A percentile compares a stretch with the other conserved stretches of the same genome.
These are phyloP conservation scores for Parachlorella kessleri DNA, from an alignment of 139 green algal species.

Conservation along the genomic window DNA sequence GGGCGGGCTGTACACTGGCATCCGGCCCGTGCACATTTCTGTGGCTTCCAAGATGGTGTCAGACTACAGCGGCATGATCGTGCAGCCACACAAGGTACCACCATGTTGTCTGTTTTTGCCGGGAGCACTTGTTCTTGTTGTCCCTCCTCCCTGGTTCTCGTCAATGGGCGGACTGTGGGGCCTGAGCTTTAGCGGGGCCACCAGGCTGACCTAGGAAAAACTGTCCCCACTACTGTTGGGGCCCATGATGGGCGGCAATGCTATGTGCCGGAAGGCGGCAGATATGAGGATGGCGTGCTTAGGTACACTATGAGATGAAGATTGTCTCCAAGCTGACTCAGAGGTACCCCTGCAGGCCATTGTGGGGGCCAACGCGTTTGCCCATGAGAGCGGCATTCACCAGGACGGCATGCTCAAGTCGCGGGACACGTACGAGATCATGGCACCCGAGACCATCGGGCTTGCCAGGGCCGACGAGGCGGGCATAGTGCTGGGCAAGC, in stretches of 20 bases:
- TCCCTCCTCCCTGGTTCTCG: too few relatives aligned
- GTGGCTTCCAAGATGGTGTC: slow-evolving; percentile 89
- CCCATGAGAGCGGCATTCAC: slow-evolving; percentile 97
- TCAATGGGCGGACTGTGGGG: too few relatives aligned
- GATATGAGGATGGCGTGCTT: too few relatives aligned
- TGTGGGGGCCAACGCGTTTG: slow-evolving; percentile 98
- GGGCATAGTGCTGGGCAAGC: slow-evolving; percentile 90
- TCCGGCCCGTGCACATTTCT: slow-evolving; percentile 90
- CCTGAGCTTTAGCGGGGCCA: too few relatives aligned
- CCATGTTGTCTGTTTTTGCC: too few relatives aligned
- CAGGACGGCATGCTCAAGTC: slow-evolving; percentile 85
- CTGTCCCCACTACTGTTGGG: too few relatives aligned
- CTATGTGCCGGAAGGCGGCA: too few relatives aligned
- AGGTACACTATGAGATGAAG: too few relatives aligned
- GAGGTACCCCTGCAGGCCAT: slow-evolving; percentile 80
- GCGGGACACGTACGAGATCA: slow-evolving; percentile 96
- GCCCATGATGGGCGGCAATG: too few relatives aligned
- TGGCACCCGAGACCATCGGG: slow-evolving; percentile 95
- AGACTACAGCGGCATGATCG: slow-evolving; percentile 89
- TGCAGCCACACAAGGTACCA: slow-evolving; percentile 97
- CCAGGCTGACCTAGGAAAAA: too few relatives aligned
- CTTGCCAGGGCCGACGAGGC: slow-evolving; percentile 75
- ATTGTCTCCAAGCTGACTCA: too few relatives aligned
- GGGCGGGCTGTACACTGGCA: slow-evolving; percentile 88
- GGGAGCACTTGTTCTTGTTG: too few relatives aligned